phyloP scores from a whole-genome alignment of 805 yeast genomes.

The Kurtzmaniella cleridarum region DNA sequence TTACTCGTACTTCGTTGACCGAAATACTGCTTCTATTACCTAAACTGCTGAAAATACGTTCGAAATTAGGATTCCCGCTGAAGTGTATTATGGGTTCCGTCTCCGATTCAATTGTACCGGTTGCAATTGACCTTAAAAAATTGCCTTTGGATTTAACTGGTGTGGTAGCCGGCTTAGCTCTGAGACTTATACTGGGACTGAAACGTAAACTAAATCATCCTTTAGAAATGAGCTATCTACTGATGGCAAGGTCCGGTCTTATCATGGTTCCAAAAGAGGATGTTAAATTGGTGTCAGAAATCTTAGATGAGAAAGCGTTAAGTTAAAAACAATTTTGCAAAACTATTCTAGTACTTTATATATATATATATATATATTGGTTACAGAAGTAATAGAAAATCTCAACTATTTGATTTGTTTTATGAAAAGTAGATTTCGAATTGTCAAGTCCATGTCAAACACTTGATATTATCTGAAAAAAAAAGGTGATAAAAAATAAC shows the following conservation, averaged over 20 bases:
- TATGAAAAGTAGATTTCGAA: no score
- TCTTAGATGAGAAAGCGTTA: slow-evolving; percentile 10
- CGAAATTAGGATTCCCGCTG: slow-evolving; percentile 34
- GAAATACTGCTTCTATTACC: slow-evolving; percentile 48
- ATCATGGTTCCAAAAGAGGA: slow-evolving; percentile 55
- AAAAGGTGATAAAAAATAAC: no score
- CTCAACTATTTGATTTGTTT: no score
- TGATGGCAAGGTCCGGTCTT: slow-evolving; percentile 56
- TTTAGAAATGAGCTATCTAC: slow-evolving; percentile 52
- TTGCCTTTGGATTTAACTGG: slow-evolving; percentile 60
- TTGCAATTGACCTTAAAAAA: slow-evolving; percentile 46
- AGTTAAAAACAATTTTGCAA: no score
- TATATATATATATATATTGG: not conserved
- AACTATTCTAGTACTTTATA: no score
- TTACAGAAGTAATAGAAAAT: no score
- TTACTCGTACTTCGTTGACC: slow-evolving; percentile 45
- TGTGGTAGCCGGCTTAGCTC: slow-evolving; percentile 61
- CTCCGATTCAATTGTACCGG: slow-evolving; percentile 52
- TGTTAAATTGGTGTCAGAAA: slow-evolving; percentile 24
- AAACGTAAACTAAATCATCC: slow-evolving; percentile 8
- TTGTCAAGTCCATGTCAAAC: no score
- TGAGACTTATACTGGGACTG: slow-evolving; percentile 35
- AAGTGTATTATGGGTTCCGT: slow-evolving; percentile 49
- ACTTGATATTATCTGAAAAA: no score
- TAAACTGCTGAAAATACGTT: slow-evolving; percentile 29